Evolutionary conservation across 2,329 filamentous ascomycete genomes (phyloP).

Genomic region (Fusarium buxicola): DNA sequence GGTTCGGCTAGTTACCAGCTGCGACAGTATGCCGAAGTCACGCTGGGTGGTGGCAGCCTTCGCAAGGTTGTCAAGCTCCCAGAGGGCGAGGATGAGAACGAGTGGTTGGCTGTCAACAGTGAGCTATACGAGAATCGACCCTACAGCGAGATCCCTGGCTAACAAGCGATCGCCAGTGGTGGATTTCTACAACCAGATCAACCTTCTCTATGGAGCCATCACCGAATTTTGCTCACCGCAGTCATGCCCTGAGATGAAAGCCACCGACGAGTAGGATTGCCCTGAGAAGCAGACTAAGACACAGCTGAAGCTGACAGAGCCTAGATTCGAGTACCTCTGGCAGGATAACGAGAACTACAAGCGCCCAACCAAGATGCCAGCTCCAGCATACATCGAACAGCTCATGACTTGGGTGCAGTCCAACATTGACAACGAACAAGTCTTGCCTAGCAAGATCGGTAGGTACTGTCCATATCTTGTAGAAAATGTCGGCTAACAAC

Average conservation of each 20-base stretch:
- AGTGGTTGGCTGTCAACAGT: conserved; percentile 99
- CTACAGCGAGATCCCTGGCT: not conserved
- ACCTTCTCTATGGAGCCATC: conserved; percentile 97
- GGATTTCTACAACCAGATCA: conserved; percentile 99
- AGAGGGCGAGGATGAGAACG: conserved; percentile 96
- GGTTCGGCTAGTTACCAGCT: conserved; percentile 91
- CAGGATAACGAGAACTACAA: conserved; percentile 96
- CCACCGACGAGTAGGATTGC: conserved; percentile 87
- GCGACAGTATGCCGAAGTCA: conserved; percentile 97
- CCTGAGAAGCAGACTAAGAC: not conserved
- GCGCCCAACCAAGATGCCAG: conserved; percentile 96
- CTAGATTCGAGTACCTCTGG: conserved; percentile 97
- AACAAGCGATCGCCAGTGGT: conserved; percentile 72
- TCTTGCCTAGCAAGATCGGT: conserved; percentile 95
- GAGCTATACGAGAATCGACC: conserved; percentile 47
- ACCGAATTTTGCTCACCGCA: conserved; percentile 99
- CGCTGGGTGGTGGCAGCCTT: conserved; percentile 91
- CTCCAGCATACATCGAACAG: conserved; percentile 97
- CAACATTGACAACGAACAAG: conserved; percentile 93
- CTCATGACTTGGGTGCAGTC: conserved; percentile 97
- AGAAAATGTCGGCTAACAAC: conserved; percentile 14
- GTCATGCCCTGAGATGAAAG: conserved; percentile 99
- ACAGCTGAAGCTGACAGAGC: conserved; percentile 26
- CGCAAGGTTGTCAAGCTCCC: conserved; percentile 97
- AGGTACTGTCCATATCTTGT: conserved; percentile 39